Conservation (phyloP, 2,329 filamentous ascomycete species). For the Pseudopithomyces chartarum region DNA sequence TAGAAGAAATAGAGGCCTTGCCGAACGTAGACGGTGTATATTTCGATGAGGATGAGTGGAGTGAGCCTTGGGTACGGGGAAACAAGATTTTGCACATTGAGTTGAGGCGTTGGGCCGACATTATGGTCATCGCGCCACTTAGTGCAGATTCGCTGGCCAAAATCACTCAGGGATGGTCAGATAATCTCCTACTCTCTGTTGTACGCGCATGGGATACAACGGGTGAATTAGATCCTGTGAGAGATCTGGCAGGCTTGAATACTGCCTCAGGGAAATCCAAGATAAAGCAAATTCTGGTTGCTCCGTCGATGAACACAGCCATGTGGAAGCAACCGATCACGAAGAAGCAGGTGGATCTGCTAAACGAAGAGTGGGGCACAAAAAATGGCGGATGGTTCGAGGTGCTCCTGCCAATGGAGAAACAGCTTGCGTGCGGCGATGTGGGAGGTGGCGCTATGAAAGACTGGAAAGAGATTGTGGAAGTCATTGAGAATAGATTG, state of each 20-base stretch:
- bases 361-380: slow-evolving; percentile 76
- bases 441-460: slow-evolving; percentile 82
- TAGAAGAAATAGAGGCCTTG: slow-evolving; percentile 62
- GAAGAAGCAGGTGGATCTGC: slow-evolving; percentile 67
- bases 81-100: slow-evolving; percentile 90
- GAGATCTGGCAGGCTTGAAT: slow-evolving; percentile 30
- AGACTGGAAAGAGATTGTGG: slow-evolving; percentile 77
- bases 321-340: slow-evolving; percentile 93
- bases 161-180: slow-evolving; percentile 75
- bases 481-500: slow-evolving; percentile 58
- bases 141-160: slow-evolving; percentile 88
- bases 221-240: slow-evolving; percentile 36
- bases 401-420: slow-evolving; percentile 73
- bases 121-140: slow-evolving; percentile 80
- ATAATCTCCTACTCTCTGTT: slow-evolving; percentile 74
- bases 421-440: slow-evolving; percentile 84
- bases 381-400: slow-evolving; percentile 62
- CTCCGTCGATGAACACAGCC: slow-evolving; percentile 83
- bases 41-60: slow-evolving; percentile 85
- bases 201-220: slow-evolving; percentile 85
- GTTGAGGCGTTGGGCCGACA: slow-evolving; percentile 78
- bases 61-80: slow-evolving; percentile 75
- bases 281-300: slow-evolving; percentile 70
- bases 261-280: slow-evolving; percentile 25
- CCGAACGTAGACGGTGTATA: slow-evolving; percentile 82